Conservation (phyloP, 495 filamentous ascomycete species). For the Xylaria nigripes region DNA sequence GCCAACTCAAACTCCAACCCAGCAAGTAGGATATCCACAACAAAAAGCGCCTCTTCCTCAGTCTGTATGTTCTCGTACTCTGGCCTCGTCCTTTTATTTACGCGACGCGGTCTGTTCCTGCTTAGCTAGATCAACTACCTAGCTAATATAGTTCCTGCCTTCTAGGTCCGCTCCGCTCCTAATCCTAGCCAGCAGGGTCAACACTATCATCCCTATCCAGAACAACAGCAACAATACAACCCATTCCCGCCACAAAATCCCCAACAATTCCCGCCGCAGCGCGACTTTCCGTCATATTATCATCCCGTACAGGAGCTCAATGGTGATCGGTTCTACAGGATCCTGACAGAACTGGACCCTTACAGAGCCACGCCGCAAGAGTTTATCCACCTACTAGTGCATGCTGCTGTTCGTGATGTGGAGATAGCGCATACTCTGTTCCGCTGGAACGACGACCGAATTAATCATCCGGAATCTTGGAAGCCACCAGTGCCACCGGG, state of each 20-base stretch:
- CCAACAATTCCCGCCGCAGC: not conserved
- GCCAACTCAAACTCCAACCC: not conserved
- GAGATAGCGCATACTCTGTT: not conserved
- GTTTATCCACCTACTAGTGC: constrained; percentile 1
- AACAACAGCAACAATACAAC: not conserved
- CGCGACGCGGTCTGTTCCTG: not conserved
- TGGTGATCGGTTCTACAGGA: not conserved
- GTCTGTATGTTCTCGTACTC: not conserved
- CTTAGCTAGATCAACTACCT: not conserved
- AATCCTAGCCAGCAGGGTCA: not conserved
- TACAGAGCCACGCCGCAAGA: not conserved
- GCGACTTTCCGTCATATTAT: not conserved
- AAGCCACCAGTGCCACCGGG: not conserved
- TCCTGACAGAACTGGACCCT: constrained; percentile 3
- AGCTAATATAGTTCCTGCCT: not conserved
- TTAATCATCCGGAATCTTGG: not conserved
- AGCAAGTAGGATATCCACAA: not conserved
- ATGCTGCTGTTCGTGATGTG: not conserved
- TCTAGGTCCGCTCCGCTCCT: not conserved
- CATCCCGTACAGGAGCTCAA: not conserved
- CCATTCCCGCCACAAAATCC: not conserved
- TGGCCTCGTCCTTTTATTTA: not conserved
- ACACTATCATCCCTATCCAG: not conserved
- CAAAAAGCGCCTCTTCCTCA: not conserved
- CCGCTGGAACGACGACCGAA: constrained; percentile 1